Evolutionary conservation across 179 eudicot genomes (phyloP).

Genomic region (Pouteria campechiana): DNA sequence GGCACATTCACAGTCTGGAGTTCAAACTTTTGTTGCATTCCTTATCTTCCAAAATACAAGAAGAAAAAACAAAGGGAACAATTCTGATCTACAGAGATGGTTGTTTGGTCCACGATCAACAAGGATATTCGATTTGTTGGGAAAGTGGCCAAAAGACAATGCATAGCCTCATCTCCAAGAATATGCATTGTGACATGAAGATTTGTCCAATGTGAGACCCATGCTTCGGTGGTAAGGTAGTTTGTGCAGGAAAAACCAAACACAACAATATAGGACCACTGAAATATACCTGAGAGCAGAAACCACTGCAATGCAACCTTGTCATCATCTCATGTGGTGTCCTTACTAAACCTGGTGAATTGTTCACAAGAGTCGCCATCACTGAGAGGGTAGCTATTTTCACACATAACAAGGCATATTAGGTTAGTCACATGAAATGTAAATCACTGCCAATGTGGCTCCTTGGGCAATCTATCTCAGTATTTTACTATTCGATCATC

Average conservation of each 20-base stretch:
- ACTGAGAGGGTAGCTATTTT: conserved; percentile 22
- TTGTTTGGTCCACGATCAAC: no score
- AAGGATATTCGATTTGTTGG: not conserved
- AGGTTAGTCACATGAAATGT: not conserved
- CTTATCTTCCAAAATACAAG: no score
- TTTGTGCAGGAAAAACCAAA: not conserved
- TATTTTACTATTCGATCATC: no score
- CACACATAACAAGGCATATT: not conserved
- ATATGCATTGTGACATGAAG: no score
- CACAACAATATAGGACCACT: not conserved
- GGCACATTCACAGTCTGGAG: no score
- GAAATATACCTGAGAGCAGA: conserved; percentile 16
- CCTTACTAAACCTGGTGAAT: conserved; percentile 7
- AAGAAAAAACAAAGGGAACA: no score
- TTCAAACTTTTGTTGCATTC: no score
- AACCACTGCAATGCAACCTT: conserved; percentile 11
- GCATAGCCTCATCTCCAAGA: not conserved
- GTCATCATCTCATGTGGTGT: conserved; percentile 5
- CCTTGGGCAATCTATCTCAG: no score
- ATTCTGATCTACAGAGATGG: no score
- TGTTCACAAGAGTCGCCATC: conserved; percentile 17
- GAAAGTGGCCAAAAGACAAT: not conserved
- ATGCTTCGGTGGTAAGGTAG: no score
- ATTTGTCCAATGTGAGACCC: not conserved
- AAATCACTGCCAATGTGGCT: no score